A percentile compares a stretch with the other conserved stretches of the same genome.
These are phyloP conservation scores for Viola pubescens DNA, from an alignment of 441 rosid genomes.

Conservation along the genomic window DNA sequence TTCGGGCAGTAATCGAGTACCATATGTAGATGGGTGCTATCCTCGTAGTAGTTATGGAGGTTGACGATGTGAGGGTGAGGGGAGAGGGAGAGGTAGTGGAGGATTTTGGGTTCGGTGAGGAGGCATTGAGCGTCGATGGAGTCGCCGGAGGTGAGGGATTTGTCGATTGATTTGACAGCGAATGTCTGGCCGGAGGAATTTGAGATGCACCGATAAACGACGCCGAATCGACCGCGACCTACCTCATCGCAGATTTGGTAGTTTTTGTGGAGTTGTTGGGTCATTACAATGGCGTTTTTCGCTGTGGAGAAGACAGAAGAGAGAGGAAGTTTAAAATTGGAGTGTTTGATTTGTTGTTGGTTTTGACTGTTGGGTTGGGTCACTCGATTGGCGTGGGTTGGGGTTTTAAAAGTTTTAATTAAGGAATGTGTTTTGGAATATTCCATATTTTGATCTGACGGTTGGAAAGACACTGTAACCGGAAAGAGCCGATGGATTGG, in stretches of 20 bases:
- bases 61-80: constrained; percentile 44
- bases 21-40: constrained; percentile 44
- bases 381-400: not conserved
- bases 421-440: constrained; percentile 13
- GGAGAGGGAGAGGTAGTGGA: constrained; percentile 38
- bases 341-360: not conserved
- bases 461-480: not conserved
- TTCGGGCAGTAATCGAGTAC: constrained; percentile 46
- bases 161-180: constrained; percentile 61
- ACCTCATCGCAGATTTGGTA: constrained; percentile 46
- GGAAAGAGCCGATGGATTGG: constrained; percentile 1
- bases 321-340: not conserved
- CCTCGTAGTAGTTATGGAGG: constrained; percentile 36
- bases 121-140: constrained; percentile 53
- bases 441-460: constrained; percentile 17
- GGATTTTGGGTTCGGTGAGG: constrained; percentile 47
- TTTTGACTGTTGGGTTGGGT: not conserved
- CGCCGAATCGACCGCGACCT: constrained; percentile 64
- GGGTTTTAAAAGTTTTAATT: not conserved
- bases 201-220: constrained; percentile 38
- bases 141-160: constrained; percentile 46
- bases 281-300: constrained; percentile 22
- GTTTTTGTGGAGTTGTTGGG: constrained; percentile 34
- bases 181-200: constrained; percentile 22
- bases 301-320: not conserved